These are phyloP conservation scores for Achlya hypogyna DNA, from an alignment of 352 stramenopile genomes.

Conservation along the genomic window DNA sequence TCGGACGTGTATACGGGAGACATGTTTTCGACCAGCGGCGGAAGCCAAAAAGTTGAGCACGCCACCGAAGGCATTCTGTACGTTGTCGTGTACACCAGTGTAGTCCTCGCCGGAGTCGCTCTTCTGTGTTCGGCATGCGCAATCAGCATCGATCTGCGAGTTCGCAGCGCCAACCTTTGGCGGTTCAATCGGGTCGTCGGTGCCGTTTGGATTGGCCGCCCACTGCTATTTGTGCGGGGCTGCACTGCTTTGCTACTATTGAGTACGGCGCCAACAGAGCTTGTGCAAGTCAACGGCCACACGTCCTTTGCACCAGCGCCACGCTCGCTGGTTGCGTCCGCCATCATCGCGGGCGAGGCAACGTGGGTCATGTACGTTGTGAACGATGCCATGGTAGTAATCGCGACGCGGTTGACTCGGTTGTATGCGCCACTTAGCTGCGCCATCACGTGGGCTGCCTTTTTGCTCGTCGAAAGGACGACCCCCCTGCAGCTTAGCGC, in stretches of 20 bases:
- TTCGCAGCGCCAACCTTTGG: not conserved
- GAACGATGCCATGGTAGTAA: not conserved
- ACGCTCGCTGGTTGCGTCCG: not conserved
- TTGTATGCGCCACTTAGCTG: not conserved
- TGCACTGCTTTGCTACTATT: not conserved
- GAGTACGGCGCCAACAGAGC: not conserved
- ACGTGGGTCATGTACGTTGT: slow-evolving; percentile 6
- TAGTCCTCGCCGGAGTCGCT: not conserved
- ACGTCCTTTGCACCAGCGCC: not conserved
- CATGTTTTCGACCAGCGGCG: not conserved
- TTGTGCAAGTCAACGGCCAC: not conserved
- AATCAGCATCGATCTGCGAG: not conserved
- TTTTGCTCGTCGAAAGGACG: not conserved
- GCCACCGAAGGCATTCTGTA: not conserved
- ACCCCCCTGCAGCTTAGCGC: not conserved
- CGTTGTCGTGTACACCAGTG: not conserved
- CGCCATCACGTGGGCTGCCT: not conserved
- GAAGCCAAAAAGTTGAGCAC: not conserved
- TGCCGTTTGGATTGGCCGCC: slow-evolving; percentile 1
- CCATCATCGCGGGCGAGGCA: slow-evolving; percentile 2
- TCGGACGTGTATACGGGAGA: not conserved
- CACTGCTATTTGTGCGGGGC: not conserved
- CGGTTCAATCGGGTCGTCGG: slow-evolving; percentile 9
- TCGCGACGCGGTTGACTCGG: not conserved
- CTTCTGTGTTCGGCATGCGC: not conserved